Evolutionary conservation across 371 early-diverging fungal species (phyloP), one percentile per base, ranked within the genome.

Genomic region (Zychaea mexicana): DNA sequence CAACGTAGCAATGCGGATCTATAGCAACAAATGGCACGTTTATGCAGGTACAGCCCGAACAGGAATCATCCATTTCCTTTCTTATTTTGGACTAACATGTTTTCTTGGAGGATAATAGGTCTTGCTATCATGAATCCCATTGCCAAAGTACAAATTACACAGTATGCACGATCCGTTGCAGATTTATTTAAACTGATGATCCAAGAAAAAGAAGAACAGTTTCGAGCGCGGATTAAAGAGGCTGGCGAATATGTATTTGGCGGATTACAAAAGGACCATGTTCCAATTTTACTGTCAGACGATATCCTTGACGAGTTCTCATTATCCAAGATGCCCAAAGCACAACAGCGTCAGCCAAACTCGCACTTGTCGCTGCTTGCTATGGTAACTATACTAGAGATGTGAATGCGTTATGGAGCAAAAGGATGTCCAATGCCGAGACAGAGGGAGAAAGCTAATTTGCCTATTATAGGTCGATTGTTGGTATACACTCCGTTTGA

Each of bases 21-120:
- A 94, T 60, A 89, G 89, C 63, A 93, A 89, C 79, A 96, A 97
- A 71, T 98, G 96, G 96, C 98, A 98, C 75, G 98, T 96, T 2
- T 96, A 96, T 74, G 94, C 94, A 2, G 96, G 94, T 79, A 67
- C 64, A 59, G 8, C n/a, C 4, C 2, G 33, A 30, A 33, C 8
- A 42, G 36, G 21, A 45, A 33, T 2, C 0, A 58, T 38, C 36
- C 30, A 27, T 49, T n/a, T 26, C n/a, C 10, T 22, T 22, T 32
- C 24, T 32, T 19, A 59, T 10, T 36, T 36, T 15, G 8, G 15
- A 36, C 15, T 36, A 36, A 10, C 8, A 10, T 52, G 7, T 1
- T 19, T 4, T 52, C 3, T 55, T 7, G 27, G n/a, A 19, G 31
- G 31, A 15, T 12, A 33, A 9, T 69, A 86, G 92, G 94, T 0